phyloP scores from a whole-genome alignment of 2,329 filamentous ascomycete species.

The Trichoderma simmonsii region DNA sequence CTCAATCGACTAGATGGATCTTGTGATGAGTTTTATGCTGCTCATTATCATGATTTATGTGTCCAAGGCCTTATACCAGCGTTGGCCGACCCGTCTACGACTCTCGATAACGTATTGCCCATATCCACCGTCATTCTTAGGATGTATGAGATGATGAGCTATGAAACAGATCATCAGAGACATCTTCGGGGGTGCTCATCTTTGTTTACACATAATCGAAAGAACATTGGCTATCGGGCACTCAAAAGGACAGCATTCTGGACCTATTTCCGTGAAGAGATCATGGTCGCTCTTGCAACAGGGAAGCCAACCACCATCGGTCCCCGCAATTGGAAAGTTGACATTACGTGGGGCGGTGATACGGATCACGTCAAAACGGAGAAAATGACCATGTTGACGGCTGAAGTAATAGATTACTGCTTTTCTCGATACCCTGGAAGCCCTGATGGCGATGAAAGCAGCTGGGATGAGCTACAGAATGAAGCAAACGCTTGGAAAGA shows the following conservation, averaged over 20 bases:
- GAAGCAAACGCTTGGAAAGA: not conserved
- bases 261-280: not conserved
- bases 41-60: not conserved
- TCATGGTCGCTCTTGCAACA: not conserved
- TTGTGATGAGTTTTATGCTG: not conserved
- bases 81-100: not conserved
- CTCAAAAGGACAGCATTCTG: not conserved
- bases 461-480: not conserved
- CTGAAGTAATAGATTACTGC: constrained; percentile 1
- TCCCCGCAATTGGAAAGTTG: not conserved
- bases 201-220: not conserved
- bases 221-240: not conserved
- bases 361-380: not conserved
- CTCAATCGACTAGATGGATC: not conserved
- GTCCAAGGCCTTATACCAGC: not conserved
- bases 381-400: constrained; percentile 1
- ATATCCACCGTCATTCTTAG: not conserved
- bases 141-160: constrained; percentile 5
- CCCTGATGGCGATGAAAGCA: not conserved
- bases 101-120: not conserved
- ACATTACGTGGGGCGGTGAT: constrained; percentile 3
- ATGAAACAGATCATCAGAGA: not conserved
- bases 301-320: not conserved
- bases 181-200: not conserved
- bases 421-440: not conserved